phyloP scores from a whole-genome alignment of 2,329 filamentous ascomycete genomes.

The Huntiella abstrusa region DNA sequence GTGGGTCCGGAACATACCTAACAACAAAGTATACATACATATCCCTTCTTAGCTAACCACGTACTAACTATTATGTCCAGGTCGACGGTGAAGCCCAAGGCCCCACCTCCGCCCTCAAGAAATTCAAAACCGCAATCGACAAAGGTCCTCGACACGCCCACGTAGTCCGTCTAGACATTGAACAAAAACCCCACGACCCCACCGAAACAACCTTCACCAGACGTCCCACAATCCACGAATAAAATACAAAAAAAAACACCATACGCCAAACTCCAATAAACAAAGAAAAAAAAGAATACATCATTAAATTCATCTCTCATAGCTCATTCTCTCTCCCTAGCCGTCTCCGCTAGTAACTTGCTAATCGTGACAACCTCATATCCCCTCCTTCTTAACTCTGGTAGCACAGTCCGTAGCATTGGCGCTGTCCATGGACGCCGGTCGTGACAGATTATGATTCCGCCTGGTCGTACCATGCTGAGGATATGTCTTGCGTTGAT shows the following conservation, averaged over 20 bases:
- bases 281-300: conserved; percentile 1
- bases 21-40: conserved; percentile 28
- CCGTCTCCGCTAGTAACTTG: conserved; percentile 32
- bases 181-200: conserved; percentile 43
- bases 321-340: not conserved
- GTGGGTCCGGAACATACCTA: conserved; percentile 41
- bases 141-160: conserved; percentile 53
- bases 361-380: conserved; percentile 56
- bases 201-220: conserved; percentile 51
- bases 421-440: conserved; percentile 62
- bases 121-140: conserved; percentile 57
- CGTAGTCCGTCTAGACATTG: conserved; percentile 56
- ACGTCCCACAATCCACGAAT: not conserved
- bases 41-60: too few relatives aligned
- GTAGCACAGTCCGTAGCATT: conserved; percentile 56
- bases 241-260: not conserved
- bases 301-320: not conserved
- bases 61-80: conserved; percentile 25
- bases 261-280: conserved; percentile 3
- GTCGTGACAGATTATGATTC: conserved; percentile 75
- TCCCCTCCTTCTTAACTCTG: conserved; percentile 48
- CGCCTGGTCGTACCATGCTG: conserved; percentile 59
- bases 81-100: conserved; percentile 85
- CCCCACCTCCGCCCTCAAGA: conserved; percentile 39
- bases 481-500: conserved; percentile 64